These are phyloP conservation scores for Aspergillus ochraceus DNA, from an alignment of 2,329 filamentous ascomycete species.

Conservation along the genomic window DNA sequence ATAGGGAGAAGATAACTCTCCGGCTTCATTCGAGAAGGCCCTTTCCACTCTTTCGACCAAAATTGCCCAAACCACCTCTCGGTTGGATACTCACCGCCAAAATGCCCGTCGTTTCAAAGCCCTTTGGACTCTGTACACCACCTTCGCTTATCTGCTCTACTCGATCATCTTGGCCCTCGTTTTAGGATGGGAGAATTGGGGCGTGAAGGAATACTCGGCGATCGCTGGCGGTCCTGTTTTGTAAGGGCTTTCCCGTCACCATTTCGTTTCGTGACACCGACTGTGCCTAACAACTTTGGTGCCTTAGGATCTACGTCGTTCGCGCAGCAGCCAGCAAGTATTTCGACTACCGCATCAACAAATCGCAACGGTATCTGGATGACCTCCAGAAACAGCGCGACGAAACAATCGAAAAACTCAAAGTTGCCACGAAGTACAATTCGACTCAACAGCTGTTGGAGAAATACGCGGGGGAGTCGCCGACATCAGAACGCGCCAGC, in stretches of 20 bases:
- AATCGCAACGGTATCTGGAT: slow-evolving; percentile 68
- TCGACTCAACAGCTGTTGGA: slow-evolving; percentile 89
- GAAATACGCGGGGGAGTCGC: slow-evolving; percentile 75
- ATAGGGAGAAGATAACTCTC: slow-evolving; percentile 75
- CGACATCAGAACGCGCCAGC: slow-evolving; percentile 41
- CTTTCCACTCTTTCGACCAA: slow-evolving; percentile 79
- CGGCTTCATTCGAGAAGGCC: slow-evolving; percentile 89
- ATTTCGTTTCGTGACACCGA: background rate
- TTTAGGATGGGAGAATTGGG: slow-evolving; percentile 78
- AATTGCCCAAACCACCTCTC: slow-evolving; percentile 72
- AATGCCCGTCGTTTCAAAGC: slow-evolving; percentile 76
- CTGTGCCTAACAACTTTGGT: background rate
- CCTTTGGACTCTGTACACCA: slow-evolving; percentile 85
- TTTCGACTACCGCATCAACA: slow-evolving; percentile 79
- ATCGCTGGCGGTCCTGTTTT: slow-evolving; percentile 75
- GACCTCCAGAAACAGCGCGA: slow-evolving; percentile 75
- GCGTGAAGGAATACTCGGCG: slow-evolving; percentile 72
- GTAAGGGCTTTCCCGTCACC: slow-evolving; percentile 49
- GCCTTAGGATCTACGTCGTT: slow-evolving; percentile 73
- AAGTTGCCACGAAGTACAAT: slow-evolving; percentile 93
- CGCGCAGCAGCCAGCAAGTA: slow-evolving; percentile 66
- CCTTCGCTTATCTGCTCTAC: slow-evolving; percentile 86
- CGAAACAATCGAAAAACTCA: slow-evolving; percentile 88
- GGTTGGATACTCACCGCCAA: slow-evolving; percentile 71
- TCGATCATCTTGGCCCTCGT: slow-evolving; percentile 79